Conservation (phyloP, 2,329 filamentous ascomycete species). For the Orbilia quercus region DNA sequence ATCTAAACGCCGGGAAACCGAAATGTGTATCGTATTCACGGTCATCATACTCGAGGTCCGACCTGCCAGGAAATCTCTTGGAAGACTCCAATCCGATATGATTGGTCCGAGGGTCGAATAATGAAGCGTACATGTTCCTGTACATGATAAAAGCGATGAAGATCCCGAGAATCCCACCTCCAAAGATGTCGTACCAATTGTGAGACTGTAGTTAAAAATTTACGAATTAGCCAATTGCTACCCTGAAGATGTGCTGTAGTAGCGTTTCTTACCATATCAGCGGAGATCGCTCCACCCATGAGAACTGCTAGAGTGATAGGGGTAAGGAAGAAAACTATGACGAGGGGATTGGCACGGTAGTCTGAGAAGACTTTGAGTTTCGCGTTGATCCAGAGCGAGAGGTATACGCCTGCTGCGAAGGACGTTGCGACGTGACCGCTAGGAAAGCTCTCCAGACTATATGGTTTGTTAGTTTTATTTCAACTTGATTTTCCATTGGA, state of each 20-base stretch:
- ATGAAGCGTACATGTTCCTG: conserved; percentile 27
- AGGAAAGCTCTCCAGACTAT: conserved; percentile 47
- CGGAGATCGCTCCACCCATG: conserved; percentile 48
- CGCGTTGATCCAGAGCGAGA: conserved; percentile 45
- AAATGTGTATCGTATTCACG: conserved; percentile 19
- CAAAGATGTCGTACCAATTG: conserved; percentile 46
- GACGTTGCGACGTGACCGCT: conserved; percentile 52
- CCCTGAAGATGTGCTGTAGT: background rate
- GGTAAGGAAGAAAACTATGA: conserved; percentile 35
- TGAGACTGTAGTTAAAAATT: conserved; percentile 26
- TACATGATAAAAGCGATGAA: conserved; percentile 36
- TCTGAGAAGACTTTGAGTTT: conserved; percentile 47
- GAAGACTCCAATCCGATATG: conserved; percentile 39
- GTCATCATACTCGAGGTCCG: conserved; percentile 13
- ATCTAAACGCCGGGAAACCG: conserved; percentile 34
- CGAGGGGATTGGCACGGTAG: conserved; percentile 34
- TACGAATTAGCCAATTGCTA: background rate
- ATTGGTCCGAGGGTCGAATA: conserved; percentile 35
- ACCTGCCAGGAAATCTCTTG: conserved; percentile 2
- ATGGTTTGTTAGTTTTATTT: background rate
- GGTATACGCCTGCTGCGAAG: conserved; percentile 37
- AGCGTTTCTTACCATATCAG: conserved; percentile 37
- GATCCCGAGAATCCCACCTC: conserved; percentile 30
- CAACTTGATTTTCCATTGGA: background rate
- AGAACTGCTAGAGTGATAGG: conserved; percentile 38